Evolutionary conservation across 2,329 filamentous ascomycete species (phyloP).

Genomic region (Aspergillus ochraceus): DNA sequence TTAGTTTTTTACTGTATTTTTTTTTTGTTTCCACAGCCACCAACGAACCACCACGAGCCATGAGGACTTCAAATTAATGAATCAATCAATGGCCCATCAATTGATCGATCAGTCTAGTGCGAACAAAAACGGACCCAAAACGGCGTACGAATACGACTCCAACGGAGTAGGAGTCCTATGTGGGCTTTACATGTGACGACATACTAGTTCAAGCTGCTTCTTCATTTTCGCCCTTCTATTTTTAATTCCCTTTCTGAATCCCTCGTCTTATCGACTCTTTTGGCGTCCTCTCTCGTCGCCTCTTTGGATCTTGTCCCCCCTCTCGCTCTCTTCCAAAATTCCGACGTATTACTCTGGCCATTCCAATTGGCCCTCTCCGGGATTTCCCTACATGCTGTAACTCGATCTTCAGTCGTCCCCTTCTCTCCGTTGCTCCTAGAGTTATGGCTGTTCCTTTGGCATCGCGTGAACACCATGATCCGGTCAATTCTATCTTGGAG

Average conservation of each 20-base stretch:
- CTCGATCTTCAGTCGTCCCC: neutral
- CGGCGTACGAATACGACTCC: neutral
- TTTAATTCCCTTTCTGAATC: slow-evolving; percentile 4
- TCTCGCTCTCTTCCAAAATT: neutral
- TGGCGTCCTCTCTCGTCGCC: neutral
- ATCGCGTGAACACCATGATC: slow-evolving; percentile 7
- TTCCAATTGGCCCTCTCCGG: neutral
- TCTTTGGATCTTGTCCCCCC: neutral
- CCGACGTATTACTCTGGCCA: slow-evolving; percentile 2
- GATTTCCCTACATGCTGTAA: slow-evolving; percentile 8
- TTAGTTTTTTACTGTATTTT: slow-evolving; percentile 8
- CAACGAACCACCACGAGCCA: neutral
- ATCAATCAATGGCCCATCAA: neutral
- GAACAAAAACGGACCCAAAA: neutral
- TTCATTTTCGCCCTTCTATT: neutral
- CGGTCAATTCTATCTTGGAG: slow-evolving; percentile 4
- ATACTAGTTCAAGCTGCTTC: neutral
- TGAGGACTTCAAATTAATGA: neutral
- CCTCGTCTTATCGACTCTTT: neutral
- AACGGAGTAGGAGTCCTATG: neutral
- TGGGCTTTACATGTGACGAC: neutral
- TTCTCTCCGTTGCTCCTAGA: neutral
- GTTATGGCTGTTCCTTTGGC: slow-evolving; percentile 9
- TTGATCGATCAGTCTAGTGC: neutral
- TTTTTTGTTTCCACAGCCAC: slow-evolving; percentile 1